These are phyloP conservation scores for Vaccinium vitisidaea DNA, from an alignment of 148 eudicot genomes.

Conservation along the genomic window DNA sequence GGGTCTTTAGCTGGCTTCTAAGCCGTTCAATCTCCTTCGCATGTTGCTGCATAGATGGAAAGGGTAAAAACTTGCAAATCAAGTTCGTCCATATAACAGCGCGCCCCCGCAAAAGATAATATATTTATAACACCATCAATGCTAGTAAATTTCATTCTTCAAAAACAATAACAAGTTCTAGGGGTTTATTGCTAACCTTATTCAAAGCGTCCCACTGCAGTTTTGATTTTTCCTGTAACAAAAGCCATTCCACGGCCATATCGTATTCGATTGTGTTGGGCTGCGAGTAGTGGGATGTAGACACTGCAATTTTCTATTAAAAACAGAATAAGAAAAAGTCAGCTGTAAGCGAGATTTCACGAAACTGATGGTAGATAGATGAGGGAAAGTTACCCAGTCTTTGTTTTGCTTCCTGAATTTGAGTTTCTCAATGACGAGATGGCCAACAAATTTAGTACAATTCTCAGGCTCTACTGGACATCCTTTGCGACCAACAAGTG, in stretches of 20 bases:
- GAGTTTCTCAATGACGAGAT: constrained; percentile 34
- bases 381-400: constrained; percentile 22
- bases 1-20: constrained; percentile 16
- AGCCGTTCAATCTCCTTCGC: constrained; percentile 17
- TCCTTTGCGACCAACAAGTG: constrained; percentile 39
- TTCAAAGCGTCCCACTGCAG: constrained; percentile 40
- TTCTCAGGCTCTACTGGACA: constrained; percentile 20
- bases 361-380: background rate
- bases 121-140: background rate
- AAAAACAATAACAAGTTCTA: background rate
- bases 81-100: background rate
- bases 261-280: constrained; percentile 54
- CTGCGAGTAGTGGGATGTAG: constrained; percentile 72
- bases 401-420: constrained; percentile 31
- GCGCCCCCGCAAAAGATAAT: background rate
- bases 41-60: constrained; percentile 13
- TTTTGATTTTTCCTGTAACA: constrained; percentile 40
- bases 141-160: background rate
- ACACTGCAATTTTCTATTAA: constrained; percentile 39
- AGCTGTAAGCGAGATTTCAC: background rate
- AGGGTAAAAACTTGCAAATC: background rate
- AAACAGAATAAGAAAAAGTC: constrained; percentile 10
- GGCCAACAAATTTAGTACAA: constrained; percentile 41
- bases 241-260: constrained; percentile 58
- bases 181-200: constrained; percentile 34